Percentiles rank a stretch among this genome's conserved stretches.
Conservation (phyloP, 108 stramenopile species). For the Mayamaea pseudoterrestris region DNA sequence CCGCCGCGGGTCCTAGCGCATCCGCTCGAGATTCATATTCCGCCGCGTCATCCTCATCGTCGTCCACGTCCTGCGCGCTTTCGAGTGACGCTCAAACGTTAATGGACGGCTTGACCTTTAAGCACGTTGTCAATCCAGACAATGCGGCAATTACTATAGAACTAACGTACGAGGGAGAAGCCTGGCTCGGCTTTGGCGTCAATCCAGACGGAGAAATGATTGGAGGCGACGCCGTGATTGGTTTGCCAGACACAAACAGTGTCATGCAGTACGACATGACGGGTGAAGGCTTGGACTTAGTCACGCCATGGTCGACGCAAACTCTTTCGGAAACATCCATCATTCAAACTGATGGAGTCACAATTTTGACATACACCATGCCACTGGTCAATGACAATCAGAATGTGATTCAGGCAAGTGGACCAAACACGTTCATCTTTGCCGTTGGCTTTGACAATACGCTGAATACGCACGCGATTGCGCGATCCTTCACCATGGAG, state of each 20-base stretch:
- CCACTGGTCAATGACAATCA: no score
- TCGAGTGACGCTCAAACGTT: no score
- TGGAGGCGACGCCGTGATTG: conserved; percentile 41
- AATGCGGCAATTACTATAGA: conserved; percentile 21
- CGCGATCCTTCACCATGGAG: not conserved
- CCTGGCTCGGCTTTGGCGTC: conserved; percentile 29
- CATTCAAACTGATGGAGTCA: conserved; percentile 15
- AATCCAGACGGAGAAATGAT: conserved; percentile 23
- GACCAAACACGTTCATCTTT: conserved; percentile 27
- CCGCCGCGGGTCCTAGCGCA: no score
- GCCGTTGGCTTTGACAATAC: conserved; percentile 27
- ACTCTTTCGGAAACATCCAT: conserved; percentile 13
- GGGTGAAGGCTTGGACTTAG: conserved; percentile 1
- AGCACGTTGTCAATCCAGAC: conserved; percentile 8
- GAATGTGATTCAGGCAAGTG: conserved; percentile 17
- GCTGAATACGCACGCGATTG: conserved; percentile 20
- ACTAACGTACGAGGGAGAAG: conserved; percentile 7
- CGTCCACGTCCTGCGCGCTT: no score
- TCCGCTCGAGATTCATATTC: no score
- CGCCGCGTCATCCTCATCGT: no score
- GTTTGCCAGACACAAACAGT: conserved; percentile 25
- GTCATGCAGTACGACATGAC: conserved; percentile 18
- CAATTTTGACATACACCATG: conserved; percentile 29
- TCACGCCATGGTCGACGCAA: conserved; percentile 13
- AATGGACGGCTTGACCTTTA: conserved; percentile 1